Evolutionary conservation across 768 basidiomycete species (phyloP).

Genomic region (Lactarius quietus): DNA sequence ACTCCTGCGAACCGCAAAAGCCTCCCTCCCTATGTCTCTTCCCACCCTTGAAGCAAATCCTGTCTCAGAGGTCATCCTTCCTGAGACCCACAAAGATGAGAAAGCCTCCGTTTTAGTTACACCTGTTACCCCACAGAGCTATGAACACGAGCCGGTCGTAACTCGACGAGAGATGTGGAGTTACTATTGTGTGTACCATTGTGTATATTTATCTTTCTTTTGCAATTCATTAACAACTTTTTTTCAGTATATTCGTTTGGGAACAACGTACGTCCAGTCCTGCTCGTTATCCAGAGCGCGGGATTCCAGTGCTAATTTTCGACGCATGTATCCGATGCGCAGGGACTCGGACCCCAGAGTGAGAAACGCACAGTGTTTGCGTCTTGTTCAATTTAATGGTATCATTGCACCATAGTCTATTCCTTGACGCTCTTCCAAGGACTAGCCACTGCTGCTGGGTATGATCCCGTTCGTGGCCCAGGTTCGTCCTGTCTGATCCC

Average conservation of each 20-base stretch:
- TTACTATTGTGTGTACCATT: constrained; percentile 57
- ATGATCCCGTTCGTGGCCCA: constrained; percentile 62
- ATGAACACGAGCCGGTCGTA: constrained; percentile 56
- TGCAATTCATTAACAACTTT: constrained; percentile 29
- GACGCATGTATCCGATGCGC: not conserved
- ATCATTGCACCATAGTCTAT: constrained; percentile 36
- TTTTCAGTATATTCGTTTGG: constrained; percentile 72
- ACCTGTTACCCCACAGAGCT: not conserved
- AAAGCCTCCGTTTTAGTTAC: not conserved
- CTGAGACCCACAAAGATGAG: not conserved
- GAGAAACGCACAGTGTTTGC: constrained; percentile 2
- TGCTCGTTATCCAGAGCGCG: constrained; percentile 2
- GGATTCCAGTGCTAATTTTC: constrained; percentile 24
- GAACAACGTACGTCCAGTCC: constrained; percentile 51
- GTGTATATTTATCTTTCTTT: constrained; percentile 36
- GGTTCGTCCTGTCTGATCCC: constrained; percentile 59
- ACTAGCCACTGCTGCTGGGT: constrained; percentile 64
- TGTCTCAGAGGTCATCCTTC: not conserved
- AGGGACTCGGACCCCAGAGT: constrained; percentile 62
- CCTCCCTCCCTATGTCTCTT: not conserved
- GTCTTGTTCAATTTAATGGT: not conserved
- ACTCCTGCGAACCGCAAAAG: not conserved
- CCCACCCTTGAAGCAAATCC: not conserved
- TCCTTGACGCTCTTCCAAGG: constrained; percentile 72
- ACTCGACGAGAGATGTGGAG: constrained; percentile 77